A percentile compares a stretch with the other conserved stretches of the same genome.
phyloP scores from a whole-genome alignment of 192 early-diverging fungal species.

The Linnemannia schmuckeri region DNA sequence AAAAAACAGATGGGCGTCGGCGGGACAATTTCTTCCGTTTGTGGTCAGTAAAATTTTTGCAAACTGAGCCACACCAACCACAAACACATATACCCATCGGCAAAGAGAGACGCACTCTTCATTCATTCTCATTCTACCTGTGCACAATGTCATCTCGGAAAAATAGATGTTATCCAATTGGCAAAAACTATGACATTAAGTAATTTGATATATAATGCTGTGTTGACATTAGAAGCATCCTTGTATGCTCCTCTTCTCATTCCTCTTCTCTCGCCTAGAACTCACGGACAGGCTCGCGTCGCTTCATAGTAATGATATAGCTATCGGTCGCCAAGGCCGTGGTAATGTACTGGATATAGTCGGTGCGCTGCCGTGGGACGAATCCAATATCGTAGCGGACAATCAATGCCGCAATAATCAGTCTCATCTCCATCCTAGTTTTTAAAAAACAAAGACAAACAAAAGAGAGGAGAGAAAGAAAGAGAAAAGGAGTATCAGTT shows the following conservation, averaged over 20 bases:
- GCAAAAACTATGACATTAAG: neutral
- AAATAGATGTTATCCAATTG: neutral
- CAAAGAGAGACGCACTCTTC: too few species aligned
- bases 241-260: neutral
- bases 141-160: neutral
- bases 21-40: too few species aligned
- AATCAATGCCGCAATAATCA: conserved; percentile 55
- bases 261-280: neutral
- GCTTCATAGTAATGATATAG: conserved; percentile 25
- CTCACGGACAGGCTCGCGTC: neutral
- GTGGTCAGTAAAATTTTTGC: too few species aligned
- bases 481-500: neutral
- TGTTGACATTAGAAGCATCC: neutral
- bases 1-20: too few species aligned
- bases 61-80: too few species aligned
- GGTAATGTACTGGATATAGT: conserved; percentile 53
- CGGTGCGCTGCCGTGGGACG: conserved; percentile 34
- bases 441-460: neutral
- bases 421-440: conserved; percentile 56
- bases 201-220: neutral
- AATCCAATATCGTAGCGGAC: conserved; percentile 56
- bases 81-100: too few species aligned
- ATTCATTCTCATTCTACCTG: too few species aligned
- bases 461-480: neutral
- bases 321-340: conserved; percentile 31